Evolutionary conservation across 2,329 filamentous ascomycete species (phyloP).

Genomic region (Sporothrix protearum): DNA sequence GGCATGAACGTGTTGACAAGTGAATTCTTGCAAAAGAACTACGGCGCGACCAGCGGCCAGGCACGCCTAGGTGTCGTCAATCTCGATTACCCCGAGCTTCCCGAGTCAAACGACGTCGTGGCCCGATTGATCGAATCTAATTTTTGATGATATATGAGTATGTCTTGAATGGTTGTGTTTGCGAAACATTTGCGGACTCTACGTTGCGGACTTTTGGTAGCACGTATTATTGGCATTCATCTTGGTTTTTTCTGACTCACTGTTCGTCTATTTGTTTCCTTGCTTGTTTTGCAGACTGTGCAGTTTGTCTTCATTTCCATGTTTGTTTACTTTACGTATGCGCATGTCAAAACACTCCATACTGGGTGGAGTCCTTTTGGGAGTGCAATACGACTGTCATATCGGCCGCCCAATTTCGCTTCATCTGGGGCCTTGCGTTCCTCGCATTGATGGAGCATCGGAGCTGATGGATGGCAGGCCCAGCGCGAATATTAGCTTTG

Average conservation of each 20-base stretch:
- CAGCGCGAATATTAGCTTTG: neutral
- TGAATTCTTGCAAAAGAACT: constrained; percentile 34
- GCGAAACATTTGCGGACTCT: neutral
- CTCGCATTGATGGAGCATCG: neutral
- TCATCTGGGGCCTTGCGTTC: neutral
- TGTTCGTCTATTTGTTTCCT: neutral
- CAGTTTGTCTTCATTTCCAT: neutral
- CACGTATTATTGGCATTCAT: neutral
- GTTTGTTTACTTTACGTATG: neutral
- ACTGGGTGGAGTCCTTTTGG: neutral
- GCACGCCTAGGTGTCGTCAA: constrained; percentile 33
- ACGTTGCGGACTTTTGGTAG: neutral
- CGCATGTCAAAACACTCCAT: neutral
- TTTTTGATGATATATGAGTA: constrained; percentile 30
- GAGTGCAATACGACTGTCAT: neutral
- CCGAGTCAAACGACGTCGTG: constrained; percentile 41
- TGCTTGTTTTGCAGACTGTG: neutral
- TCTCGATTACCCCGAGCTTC: constrained; percentile 34
- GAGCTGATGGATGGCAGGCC: neutral
- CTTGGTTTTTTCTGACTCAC: neutral
- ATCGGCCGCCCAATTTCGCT: neutral
- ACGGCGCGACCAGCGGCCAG: constrained; percentile 28
- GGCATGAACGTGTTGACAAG: constrained; percentile 43
- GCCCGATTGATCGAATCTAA: constrained; percentile 41
- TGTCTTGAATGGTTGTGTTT: neutral